These are phyloP conservation scores for Trichoderma asperellum DNA, from an alignment of 2,329 filamentous ascomycete species.

Conservation along the genomic window DNA sequence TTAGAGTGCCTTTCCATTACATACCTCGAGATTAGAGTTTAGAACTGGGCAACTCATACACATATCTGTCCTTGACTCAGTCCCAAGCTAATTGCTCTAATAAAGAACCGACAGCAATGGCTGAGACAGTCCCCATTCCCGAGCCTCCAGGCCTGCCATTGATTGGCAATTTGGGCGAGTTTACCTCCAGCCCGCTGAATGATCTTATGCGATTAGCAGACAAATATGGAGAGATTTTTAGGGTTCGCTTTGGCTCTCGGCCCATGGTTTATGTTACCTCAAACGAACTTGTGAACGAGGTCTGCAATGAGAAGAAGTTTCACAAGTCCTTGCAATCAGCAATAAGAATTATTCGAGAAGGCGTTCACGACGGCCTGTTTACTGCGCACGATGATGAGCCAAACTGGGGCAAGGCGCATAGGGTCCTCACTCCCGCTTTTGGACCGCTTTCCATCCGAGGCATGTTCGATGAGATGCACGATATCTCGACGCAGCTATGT, in stretches of 20 bases:
- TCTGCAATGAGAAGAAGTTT: slow-evolving; percentile 69
- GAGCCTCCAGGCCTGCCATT: slow-evolving; percentile 66
- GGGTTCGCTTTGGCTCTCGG: slow-evolving; percentile 54
- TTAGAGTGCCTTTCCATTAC: no score
- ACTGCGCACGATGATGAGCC: slow-evolving; percentile 58
- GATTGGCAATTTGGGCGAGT: slow-evolving; percentile 66
- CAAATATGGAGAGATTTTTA: slow-evolving; percentile 66
- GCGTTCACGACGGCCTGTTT: slow-evolving; percentile 68
- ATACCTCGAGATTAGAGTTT: no score
- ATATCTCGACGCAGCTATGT: slow-evolving; percentile 66
- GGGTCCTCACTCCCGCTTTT: slow-evolving; percentile 69
- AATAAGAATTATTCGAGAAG: slow-evolving; percentile 58
- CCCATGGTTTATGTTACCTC: slow-evolving; percentile 56
- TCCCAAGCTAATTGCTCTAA: no score
- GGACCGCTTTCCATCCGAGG: slow-evolving; percentile 67
- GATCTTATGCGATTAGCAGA: slow-evolving; percentile 63
- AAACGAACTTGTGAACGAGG: slow-evolving; percentile 62
- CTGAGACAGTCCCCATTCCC: slow-evolving; percentile 57
- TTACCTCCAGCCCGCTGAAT: slow-evolving; percentile 60
- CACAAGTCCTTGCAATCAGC: slow-evolving; percentile 57
- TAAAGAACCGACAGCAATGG: slow-evolving; percentile 36
- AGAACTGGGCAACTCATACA: no score
- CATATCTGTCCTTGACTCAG: no score
- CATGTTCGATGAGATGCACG: slow-evolving; percentile 73
- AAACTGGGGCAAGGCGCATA: slow-evolving; percentile 70